phyloP scores from a whole-genome alignment of 345 rosid genomes.

The Dimocarpus longan region DNA sequence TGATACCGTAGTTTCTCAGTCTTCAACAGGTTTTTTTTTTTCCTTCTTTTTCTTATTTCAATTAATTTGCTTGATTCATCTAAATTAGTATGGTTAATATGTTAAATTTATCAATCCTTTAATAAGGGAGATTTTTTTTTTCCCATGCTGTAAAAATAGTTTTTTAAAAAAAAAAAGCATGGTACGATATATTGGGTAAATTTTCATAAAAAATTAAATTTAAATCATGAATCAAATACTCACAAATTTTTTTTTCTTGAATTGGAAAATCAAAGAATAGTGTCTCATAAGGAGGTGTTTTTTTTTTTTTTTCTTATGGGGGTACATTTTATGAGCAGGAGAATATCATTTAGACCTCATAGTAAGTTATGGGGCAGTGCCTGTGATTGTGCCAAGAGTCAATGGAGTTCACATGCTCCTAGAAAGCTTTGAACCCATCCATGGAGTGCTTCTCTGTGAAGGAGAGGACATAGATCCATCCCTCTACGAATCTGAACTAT shows the following conservation, averaged over 20 bases:
- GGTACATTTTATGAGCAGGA: constrained; percentile 35
- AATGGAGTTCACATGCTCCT: constrained; percentile 54
- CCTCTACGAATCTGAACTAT: constrained; percentile 45
- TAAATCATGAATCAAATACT: neutral
- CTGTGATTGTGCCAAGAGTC: constrained; percentile 68
- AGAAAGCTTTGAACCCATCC: constrained; percentile 64
- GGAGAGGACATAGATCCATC: constrained; percentile 78
- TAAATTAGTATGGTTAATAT: too few species aligned
- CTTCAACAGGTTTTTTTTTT: too few species aligned
- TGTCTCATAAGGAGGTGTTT: neutral
- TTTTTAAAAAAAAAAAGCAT: too few species aligned
- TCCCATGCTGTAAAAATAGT: too few species aligned
- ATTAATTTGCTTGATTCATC: too few species aligned
- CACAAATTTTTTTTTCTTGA: neutral
- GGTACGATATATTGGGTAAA: too few species aligned
- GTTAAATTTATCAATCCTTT: too few species aligned
- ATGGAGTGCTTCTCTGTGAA: constrained; percentile 73
- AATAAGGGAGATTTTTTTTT: too few species aligned
- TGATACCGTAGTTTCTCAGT: too few species aligned
- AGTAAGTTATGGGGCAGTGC: constrained; percentile 60
- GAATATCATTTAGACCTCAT: constrained; percentile 73
- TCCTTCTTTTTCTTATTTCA: too few species aligned
- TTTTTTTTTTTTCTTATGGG: neutral
- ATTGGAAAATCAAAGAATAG: neutral
- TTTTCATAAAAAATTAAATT: too few species aligned